phyloP scores from a whole-genome alignment of 2,329 filamentous ascomycete species.

The Aspergillus tanneri region DNA sequence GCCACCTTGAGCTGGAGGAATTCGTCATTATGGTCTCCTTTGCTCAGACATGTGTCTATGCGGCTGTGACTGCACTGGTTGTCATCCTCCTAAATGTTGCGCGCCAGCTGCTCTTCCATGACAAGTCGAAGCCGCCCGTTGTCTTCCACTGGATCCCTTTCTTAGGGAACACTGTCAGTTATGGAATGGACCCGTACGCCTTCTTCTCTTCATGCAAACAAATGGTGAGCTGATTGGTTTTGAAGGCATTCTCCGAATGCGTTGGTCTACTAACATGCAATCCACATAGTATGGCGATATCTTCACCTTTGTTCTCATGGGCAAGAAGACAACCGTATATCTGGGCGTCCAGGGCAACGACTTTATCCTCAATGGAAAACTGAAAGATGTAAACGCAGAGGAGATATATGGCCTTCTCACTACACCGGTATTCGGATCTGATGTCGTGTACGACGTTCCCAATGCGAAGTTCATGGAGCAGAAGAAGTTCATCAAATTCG shows the following conservation, averaged over 20 bases:
- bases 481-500: slow-evolving; percentile 76
- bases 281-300: slow-evolving; percentile 73
- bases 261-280: slow-evolving; percentile 12
- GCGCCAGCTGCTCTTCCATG: slow-evolving; percentile 21
- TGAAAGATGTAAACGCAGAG: slow-evolving; percentile 86
- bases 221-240: slow-evolving; percentile 58
- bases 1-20: not conserved
- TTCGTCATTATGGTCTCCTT: slow-evolving; percentile 18
- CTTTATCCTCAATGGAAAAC: slow-evolving; percentile 89
- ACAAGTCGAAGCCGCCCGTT: slow-evolving; percentile 69
- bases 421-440: slow-evolving; percentile 72
- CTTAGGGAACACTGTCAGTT: slow-evolving; percentile 46
- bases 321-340: slow-evolving; percentile 83
- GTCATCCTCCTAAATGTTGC: slow-evolving; percentile 16
- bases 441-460: slow-evolving; percentile 87
- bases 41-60: slow-evolving; percentile 13
- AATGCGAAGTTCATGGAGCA: slow-evolving; percentile 94
- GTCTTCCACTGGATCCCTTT: slow-evolving; percentile 77
- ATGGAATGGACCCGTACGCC: slow-evolving; percentile 62
- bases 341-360: slow-evolving; percentile 82
- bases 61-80: slow-evolving; percentile 9
- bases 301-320: slow-evolving; percentile 85
- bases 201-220: slow-evolving; percentile 74
- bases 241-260: not conserved
- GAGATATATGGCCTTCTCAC: slow-evolving; percentile 80